Evolutionary conservation across 2,329 filamentous ascomycete genomes (phyloP).

Genomic region (Cercospora beticola): DNA sequence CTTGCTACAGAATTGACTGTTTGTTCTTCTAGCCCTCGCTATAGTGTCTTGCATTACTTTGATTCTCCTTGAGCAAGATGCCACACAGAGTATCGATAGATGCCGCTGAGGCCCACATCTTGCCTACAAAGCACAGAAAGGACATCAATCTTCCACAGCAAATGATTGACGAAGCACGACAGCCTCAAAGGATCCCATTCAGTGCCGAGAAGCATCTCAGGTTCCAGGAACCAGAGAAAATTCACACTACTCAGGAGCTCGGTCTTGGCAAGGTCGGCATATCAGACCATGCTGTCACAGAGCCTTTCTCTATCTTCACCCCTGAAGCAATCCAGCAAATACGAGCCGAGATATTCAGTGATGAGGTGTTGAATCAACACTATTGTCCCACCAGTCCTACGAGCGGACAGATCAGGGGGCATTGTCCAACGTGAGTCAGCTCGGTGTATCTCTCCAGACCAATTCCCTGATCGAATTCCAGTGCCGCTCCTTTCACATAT

Average conservation of each 20-base stretch:
- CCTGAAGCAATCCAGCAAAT: slow-evolving; percentile 52
- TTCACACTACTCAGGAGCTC: slow-evolving; percentile 6
- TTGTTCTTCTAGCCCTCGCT: background rate
- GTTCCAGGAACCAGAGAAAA: slow-evolving; percentile 4
- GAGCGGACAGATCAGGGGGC: slow-evolving; percentile 2
- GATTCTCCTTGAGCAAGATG: background rate
- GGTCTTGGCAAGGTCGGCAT: slow-evolving; percentile 48
- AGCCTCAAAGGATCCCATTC: background rate
- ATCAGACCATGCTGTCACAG: slow-evolving; percentile 63
- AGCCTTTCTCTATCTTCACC: slow-evolving; percentile 65
- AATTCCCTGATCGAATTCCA: slow-evolving; percentile 36
- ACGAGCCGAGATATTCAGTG: slow-evolving; percentile 54
- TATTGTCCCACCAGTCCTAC: slow-evolving; percentile 40
- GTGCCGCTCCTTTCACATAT: slow-evolving; percentile 65
- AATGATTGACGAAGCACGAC: background rate
- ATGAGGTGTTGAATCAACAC: slow-evolving; percentile 59
- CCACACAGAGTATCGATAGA: background rate
- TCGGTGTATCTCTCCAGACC: slow-evolving; percentile 53
- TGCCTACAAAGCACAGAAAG: background rate
- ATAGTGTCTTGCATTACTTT: background rate
- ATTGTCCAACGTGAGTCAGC: background rate
- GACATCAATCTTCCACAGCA: background rate
- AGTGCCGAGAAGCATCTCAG: background rate
- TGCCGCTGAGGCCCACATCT: background rate
- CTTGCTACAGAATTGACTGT: background rate